These are phyloP conservation scores for Citrus mangshanensis DNA, from an alignment of 345 rosid species.

Conservation along the genomic window DNA sequence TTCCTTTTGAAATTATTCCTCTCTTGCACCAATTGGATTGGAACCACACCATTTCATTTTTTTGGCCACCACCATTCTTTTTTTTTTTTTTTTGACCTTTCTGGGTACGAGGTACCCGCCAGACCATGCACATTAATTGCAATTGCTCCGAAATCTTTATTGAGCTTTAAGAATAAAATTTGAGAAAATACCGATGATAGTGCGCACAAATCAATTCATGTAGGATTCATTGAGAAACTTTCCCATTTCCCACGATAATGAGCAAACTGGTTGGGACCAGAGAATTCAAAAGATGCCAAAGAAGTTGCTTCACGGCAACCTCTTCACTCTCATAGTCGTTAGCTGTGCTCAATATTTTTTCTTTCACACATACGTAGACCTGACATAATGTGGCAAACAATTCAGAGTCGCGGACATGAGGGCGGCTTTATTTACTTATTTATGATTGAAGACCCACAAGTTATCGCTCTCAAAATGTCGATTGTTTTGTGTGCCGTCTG, in stretches of 20 bases:
- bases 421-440: too few relatives aligned
- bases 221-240: background rate
- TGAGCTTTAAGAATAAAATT: background rate
- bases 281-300: background rate
- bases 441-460: background rate
- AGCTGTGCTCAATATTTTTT: background rate
- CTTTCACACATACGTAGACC: background rate
- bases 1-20: conserved; percentile 2
- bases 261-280: background rate
- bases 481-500: background rate
- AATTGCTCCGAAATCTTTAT: background rate
- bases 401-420: too few relatives aligned
- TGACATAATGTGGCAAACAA: too few relatives aligned
- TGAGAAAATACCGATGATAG: background rate
- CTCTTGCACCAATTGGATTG: background rate
- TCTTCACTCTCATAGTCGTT: background rate
- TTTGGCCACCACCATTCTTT: too few relatives aligned
- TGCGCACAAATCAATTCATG: background rate
- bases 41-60: background rate
- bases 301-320: background rate
- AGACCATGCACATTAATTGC: background rate
- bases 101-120: background rate
- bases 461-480: background rate
- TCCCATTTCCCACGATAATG: background rate
- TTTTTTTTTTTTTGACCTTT: too few relatives aligned